Base-by-base conservation (phyloP, 352 stramenopile genomes). In the Pseudoperonospora humuli region DNA sequence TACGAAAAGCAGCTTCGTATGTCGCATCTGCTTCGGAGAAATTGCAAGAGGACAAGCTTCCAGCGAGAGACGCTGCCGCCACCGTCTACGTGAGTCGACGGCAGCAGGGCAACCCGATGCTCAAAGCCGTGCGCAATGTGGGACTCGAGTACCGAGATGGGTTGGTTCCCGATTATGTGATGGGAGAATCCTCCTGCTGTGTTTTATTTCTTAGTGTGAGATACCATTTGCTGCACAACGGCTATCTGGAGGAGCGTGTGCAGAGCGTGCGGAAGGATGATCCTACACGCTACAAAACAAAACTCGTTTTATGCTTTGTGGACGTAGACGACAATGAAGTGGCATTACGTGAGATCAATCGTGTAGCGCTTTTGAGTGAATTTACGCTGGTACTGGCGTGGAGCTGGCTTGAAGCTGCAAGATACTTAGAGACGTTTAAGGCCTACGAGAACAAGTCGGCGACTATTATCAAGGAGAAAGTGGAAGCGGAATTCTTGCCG, bases 371-470 rank as follows among this genome's bases (percentile, higher is more conserved):
- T 27, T 58, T 86, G 32, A 92, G 91, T 43, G 75, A 93, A 51
- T 92, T 97, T 55, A 97, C 93, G 6, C 58, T 98, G 8, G 76
- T 98, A 33, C 59, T 98, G 24, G 72, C 88, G 7, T 98, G 94
- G 94, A 96, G 74, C 34, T 91, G 75, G 78, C 59, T 86, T 51
- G 95, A 98, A 61, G 88, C 86, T 23, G 95, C 92, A 36, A 69
- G 95, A 25, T 98, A 98, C 57, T 48, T 98, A 7, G 95, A 98
- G 74, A 98, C 95, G 15, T 87, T 97, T 41, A 98, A 97, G 67
- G 74, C 79, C 10, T 96, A 97, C 52, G 93, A 98, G 59, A 91
- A 96, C 45, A 97, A 97, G 58, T 88, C 96, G 64, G 83, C 91
- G 21, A 84, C 76, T 20, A 75, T 88, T 18, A 98, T 98, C 49